Percentiles rank a stretch among this genome's conserved stretches.
phyloP scores from a whole-genome alignment of 805 yeast species.

The Alloascoidea hylecoeti region DNA sequence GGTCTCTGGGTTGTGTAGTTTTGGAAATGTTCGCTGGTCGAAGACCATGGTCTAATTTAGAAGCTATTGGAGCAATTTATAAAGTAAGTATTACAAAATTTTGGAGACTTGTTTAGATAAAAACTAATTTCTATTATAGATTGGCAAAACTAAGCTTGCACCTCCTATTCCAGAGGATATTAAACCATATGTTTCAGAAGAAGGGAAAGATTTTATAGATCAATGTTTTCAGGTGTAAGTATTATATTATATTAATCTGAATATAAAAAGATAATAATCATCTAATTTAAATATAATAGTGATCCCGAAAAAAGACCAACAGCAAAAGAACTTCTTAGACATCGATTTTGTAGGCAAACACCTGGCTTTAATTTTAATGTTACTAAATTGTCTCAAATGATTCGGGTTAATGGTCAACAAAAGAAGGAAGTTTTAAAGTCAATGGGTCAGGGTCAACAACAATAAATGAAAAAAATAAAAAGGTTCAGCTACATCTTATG shows the following conservation, averaged over 20 bases:
- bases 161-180: constrained; percentile 97
- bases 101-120: too few species aligned
- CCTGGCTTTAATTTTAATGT: constrained; percentile 31
- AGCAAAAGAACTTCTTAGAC: constrained; percentile 45
- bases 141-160: constrained; percentile 73
- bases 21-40: constrained; percentile 96
- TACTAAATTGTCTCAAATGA: constrained; percentile 42
- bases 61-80: constrained; percentile 88
- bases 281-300: too few species aligned
- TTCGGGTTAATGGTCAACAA: constrained; percentile 16
- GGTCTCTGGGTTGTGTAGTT: constrained; percentile 97
- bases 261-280: too few species aligned
- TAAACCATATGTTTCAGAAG: constrained; percentile 39
- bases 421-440: background rate
- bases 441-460: too few species aligned
- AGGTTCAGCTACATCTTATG: too few species aligned
- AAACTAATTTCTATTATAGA: too few species aligned
- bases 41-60: constrained; percentile 94
- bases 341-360: constrained; percentile 33
- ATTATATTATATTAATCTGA: background rate
- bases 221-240: constrained; percentile 45
- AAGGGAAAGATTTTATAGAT: constrained; percentile 60
- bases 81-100: constrained; percentile 23
- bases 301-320: constrained; percentile 87
- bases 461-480: too few species aligned